Evolutionary conservation across 2,329 filamentous ascomycete species (phyloP), one percentile per base, ranked within the genome.

Genomic region (Sclerotinia nivalis): DNA sequence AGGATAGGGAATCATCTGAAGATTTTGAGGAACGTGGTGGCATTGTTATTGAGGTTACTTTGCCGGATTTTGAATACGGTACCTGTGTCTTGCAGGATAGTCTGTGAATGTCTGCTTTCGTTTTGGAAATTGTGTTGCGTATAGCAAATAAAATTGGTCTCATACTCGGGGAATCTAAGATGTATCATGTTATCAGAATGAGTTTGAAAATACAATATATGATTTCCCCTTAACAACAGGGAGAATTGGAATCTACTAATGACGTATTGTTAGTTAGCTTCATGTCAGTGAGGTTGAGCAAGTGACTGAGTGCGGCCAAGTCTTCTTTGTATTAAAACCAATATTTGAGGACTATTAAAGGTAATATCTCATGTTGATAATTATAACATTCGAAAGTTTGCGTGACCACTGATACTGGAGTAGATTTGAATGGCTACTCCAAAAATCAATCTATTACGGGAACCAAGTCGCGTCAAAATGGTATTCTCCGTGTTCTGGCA

Each of bases 371-470:
- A n/a, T 61, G 12, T 22, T 31, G n/a, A 34, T 45, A 45, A 34
- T 4, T 20, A 18, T 47, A 20, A 10, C 12, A 62, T 15, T 31
- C 8, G 18, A 58, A 37, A 5, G 20, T 5, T 43, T 43, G 31
- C 2, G 31, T 31, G 31, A 31, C 4, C 31, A 31, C 31, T 31
- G 31, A 31, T 31, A 4, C 31, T 31, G 31, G 31, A 31, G 31
- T 31, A 31, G 31, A 31, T 47, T 25, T 2, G 25, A 6, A 10
- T 31, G 1, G 37, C n/a, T 22, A 22, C 28, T 40, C 8, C 18
- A 34, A n/a, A 55, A 66, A 70, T 60, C 69, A 70, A 70, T 77
- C 61, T 77, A 76, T 74, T 77, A 71, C 74, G 74, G 75, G 61
- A 50, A 65, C 69, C 71, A 60, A 37, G 40, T 70, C 73, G 71